Evolutionary conservation across 352 stramenopile genomes (phyloP), one percentile per base, ranked within the genome.

Genomic region (Phytophthora citrophthora): DNA sequence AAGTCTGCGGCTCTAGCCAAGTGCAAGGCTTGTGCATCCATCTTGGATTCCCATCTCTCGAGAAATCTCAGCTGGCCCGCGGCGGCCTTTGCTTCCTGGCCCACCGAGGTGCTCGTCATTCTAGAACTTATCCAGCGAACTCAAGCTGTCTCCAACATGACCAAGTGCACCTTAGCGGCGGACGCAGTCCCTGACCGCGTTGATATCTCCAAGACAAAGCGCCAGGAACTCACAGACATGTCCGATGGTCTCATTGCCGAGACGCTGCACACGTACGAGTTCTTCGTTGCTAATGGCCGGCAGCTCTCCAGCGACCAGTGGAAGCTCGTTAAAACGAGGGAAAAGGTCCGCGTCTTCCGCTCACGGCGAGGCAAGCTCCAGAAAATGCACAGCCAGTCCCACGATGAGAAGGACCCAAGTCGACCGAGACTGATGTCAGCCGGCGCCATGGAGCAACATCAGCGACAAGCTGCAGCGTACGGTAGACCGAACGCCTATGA

Each of bases 201-300:
- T 31, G 41, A 60, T 7, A 4, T 70, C 41, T 62, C 66, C 16
- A 54, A 51, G 34, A 61, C 54, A 3, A 57, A 78, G 18, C 67
- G 86, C 54, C 64, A 74, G 12, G 70, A 70, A 27, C 56, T 90
- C 40, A 73, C 71, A 20, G 70, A 85, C 31, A 71, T 75, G 53
- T 71, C 79, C 8, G 79, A 89, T 39, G 68, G 63, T 29, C 68
- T 90, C 51, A 75, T 89, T 31, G 77, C 76, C 54, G 81, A 86
- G 49, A 84, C 79, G 26, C 70, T 90, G 36, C 64, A 81, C 8
- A 72, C 72, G 20, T 82, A 86, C 63, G 81, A 85, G 39, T 60
- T 54, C 24, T 89, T 83, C 62, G 73, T 88, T 34, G 62, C 70
- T 9, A 71, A 74, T 26, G 62, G 65, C 2, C 72, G 77, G 5